A percentile compares a stretch with the other conserved stretches of the same genome.
These are phyloP conservation scores for Nakazawaea sp. DNA, from an alignment of 805 yeast species.

Conservation along the genomic window DNA sequence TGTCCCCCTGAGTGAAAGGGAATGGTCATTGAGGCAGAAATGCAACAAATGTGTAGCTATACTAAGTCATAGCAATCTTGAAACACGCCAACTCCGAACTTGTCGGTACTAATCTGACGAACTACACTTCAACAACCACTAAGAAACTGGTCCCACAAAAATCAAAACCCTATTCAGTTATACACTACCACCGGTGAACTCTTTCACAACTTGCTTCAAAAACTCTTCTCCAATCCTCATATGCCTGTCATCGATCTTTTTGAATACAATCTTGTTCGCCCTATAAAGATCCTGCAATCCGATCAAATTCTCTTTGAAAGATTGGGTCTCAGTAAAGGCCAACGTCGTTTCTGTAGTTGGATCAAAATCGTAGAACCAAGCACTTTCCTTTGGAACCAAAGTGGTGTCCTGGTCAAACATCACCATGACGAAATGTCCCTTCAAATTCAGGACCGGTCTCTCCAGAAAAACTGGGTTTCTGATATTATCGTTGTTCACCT, in stretches of 20 bases:
- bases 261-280: slow-evolving; percentile 37
- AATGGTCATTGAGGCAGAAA: no score
- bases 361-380: slow-evolving; percentile 57
- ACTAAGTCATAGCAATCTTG: no score
- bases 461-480: slow-evolving; percentile 4
- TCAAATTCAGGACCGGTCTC: slow-evolving; percentile 33
- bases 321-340: slow-evolving; percentile 39
- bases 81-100: no score
- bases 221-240: slow-evolving; percentile 56
- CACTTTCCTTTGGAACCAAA: slow-evolving; percentile 64
- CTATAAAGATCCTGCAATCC: slow-evolving; percentile 48
- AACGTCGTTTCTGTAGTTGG: slow-evolving; percentile 31
- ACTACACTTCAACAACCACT: no score
- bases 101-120: no score
- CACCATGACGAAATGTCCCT: slow-evolving; percentile 48
- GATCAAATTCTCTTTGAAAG: slow-evolving; percentile 48
- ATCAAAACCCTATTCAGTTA: no score
- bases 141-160: no score
- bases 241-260: slow-evolving; percentile 50
- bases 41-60: no score
- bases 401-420: slow-evolving; percentile 59
- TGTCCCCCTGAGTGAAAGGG: no score
- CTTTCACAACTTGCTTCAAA: slow-evolving; percentile 27
- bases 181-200: slow-evolving; percentile 6
- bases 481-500: slow-evolving; percentile 42